Percentiles rank a stretch among this genome's conserved stretches.
These are phyloP conservation scores for Talaromyces sp. DNA, from an alignment of 2,329 filamentous ascomycete species.

Conservation along the genomic window DNA sequence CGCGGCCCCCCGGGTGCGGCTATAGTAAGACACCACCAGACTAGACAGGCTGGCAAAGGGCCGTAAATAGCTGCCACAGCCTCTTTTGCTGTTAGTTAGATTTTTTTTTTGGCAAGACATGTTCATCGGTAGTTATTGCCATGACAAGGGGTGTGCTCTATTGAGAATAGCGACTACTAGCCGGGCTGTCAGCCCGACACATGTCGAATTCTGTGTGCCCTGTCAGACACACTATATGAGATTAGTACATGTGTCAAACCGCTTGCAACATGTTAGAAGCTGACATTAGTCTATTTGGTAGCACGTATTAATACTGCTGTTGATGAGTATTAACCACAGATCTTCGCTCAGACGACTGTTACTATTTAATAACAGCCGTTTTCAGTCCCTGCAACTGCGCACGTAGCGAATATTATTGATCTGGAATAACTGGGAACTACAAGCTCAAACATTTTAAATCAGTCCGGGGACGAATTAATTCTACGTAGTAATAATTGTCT, in stretches of 20 bases:
- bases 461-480: no score
- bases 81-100: neutral
- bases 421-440: no score
- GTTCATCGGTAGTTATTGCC: neutral
- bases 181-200: neutral
- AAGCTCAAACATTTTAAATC: no score
- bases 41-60: no score
- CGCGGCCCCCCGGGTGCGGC: neutral
- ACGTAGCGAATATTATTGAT: neutral
- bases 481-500: no score
- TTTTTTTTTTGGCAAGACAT: neutral
- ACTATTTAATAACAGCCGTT: neutral
- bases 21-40: neutral
- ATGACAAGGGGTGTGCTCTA: neutral
- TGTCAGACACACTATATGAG: neutral
- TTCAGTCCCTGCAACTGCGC: neutral
- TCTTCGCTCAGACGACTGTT: neutral
- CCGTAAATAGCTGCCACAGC: neutral
- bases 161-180: neutral
- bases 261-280: neutral
- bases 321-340: no score
- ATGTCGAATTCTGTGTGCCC: neutral
- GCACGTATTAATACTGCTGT: no score
- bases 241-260: neutral
- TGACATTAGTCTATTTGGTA: neutral